Evolutionary conservation across 1,284 basidiomycete species (phyloP), one percentile per base, ranked within the genome.

Genomic region (Testicularia cyperi): DNA sequence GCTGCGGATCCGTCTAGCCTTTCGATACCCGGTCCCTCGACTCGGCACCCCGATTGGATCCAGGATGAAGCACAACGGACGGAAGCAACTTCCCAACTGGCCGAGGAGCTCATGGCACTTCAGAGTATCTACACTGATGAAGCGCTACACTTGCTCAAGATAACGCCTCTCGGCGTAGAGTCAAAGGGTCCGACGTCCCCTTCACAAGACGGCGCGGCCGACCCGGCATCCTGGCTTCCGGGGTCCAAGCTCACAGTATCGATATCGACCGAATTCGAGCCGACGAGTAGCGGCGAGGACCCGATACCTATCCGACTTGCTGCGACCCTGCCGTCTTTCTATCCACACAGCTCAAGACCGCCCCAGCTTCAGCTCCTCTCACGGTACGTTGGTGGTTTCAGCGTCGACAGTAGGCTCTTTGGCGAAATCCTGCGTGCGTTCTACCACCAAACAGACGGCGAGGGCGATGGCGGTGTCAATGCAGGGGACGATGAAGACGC

Each of bases 91-190:
- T 42, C 46, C 8, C 56, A 60, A 21, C 63, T 72, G 1, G 65
- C 70, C 0, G 68, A 72, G 24, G 70, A 72, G 37, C 61, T 72
- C 12, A 38, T 58, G 40, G 72, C 73, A 12, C 36, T 75, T 6
- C 63, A 68, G 35, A 69, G 67, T 41, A 75, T 75, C 46, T 75
- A 72, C 35, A 64, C 62, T 3, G 62, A 65, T 8, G 65, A 70
- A 13, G 43, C 43, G 18, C 43, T 73, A 6, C 44, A 62, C 12
- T 28, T 70, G 15, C 42, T 63, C 41, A 48, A 33, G 10, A 39
- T 48, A 13, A 6, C 24, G 2, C 28, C 39, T 6, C 28, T 41
- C 24, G 25, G 25, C 25, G 25, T 8, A 14, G 25, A 14, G 25
- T 8, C 8, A 8, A 14, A 37, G 21, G 13, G 9, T 12, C 4